A percentile compares a stretch with the other conserved stretches of the same genome.
phyloP scores from a whole-genome alignment of 1,284 basidiomycete genomes.

The Takashimella koratensis region DNA sequence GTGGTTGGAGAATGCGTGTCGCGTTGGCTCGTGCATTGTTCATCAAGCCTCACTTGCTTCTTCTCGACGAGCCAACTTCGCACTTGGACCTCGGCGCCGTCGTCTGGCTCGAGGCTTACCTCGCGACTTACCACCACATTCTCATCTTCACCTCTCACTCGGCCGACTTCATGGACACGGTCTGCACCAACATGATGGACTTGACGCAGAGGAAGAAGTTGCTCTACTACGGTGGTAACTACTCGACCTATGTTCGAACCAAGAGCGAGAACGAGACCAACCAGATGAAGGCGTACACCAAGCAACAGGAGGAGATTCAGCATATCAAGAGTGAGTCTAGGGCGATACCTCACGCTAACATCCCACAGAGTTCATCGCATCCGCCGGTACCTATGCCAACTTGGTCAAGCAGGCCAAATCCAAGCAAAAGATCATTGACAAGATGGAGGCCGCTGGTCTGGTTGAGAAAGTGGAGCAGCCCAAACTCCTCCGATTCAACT shows the following conservation, averaged over 20 bases:
- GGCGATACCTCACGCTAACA: background rate
- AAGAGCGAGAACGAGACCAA: conserved; percentile 97
- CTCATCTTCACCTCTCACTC: conserved; percentile 80
- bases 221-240: conserved; percentile 94
- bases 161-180: conserved; percentile 96
- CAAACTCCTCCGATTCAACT: conserved; percentile 83
- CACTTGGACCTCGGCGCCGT: conserved; percentile 90
- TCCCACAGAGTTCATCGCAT: conserved; percentile 78
- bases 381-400: conserved; percentile 98
- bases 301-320: conserved; percentile 96
- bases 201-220: conserved; percentile 63
- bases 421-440: conserved; percentile 99
- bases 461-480: conserved; percentile 80
- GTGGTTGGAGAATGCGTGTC: conserved; percentile 99
- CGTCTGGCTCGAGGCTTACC: conserved; percentile 97
- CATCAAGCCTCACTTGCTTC: conserved; percentile 89
- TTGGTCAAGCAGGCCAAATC: conserved; percentile 98
- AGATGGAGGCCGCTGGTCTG: conserved; percentile 99
- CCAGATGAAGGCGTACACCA: conserved; percentile 97
- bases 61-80: conserved; percentile 71
- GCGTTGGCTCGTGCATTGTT: conserved; percentile 93
- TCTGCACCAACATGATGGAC: conserved; percentile 98
- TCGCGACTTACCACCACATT: conserved; percentile 97
- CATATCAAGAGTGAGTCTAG: conserved; percentile 78
- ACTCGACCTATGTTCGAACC: conserved; percentile 92